These are phyloP conservation scores for Microcera coccophila DNA, from an alignment of 2,329 filamentous ascomycete genomes.

Conservation along the genomic window DNA sequence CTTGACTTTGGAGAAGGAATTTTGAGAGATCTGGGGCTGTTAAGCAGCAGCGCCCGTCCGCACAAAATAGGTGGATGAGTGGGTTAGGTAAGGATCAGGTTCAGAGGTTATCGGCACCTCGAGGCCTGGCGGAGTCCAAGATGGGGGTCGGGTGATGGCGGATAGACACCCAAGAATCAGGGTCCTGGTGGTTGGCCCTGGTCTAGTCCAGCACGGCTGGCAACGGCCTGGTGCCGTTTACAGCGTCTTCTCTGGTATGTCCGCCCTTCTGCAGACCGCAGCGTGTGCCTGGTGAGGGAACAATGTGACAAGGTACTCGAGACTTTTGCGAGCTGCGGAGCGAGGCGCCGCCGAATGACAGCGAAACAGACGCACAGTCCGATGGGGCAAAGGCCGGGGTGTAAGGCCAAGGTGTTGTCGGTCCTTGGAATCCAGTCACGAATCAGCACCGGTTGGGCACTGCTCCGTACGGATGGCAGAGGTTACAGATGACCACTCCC, in stretches of 20 bases:
- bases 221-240: not conserved
- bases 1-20: constrained; percentile 73
- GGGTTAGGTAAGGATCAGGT: constrained; percentile 31
- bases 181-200: constrained; percentile 9
- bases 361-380: not conserved
- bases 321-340: not conserved
- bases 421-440: not conserved
- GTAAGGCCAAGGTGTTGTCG: not conserved
- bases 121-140: constrained; percentile 26
- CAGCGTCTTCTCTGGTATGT: not conserved
- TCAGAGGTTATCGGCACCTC: constrained; percentile 30
- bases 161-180: constrained; percentile 20
- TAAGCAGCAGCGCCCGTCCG: constrained; percentile 67
- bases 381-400: not conserved
- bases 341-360: not conserved
- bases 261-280: not conserved
- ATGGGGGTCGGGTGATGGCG: constrained; percentile 31
- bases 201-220: not conserved
- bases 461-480: not conserved
- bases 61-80: constrained; percentile 31
- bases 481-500: constrained; percentile 10
- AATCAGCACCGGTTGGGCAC: not conserved
- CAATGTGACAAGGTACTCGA: not conserved
- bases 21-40: constrained; percentile 74
- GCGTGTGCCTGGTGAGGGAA: not conserved